Evolutionary conservation across 352 stramenopile species (phyloP), one percentile per base, ranked within the genome.

Genomic region (Pythium dissotocum): DNA sequence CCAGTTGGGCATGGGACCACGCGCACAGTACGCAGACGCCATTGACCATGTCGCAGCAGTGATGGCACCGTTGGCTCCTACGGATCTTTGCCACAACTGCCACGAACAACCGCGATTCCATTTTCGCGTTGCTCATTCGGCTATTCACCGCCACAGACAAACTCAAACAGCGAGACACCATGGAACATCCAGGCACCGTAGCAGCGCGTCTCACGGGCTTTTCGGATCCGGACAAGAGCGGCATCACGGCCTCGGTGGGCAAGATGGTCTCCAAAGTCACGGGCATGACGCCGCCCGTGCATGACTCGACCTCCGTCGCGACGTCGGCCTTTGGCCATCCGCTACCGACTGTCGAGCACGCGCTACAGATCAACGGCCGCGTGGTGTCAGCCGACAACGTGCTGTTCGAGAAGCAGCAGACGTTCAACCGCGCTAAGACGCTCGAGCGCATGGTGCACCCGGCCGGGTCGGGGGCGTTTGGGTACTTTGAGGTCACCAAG

Each of bases 391-490:
- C 73, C 1, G 71, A 77, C 55, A 57, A 56, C 58, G 55, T 49
- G 33, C 35, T 72, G 21, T 77, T 77, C 53, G 73, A 68, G 63
- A 77, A 75, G 63, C 73, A 79, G 63, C 73, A 79, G 61, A 77
- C 73, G 18, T 80, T 80, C 58, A 76, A 80, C 60, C 74, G 74
- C 33, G 71, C 68, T 28, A 76, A 76, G 64, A 80, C 59, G 33
- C 74, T 76, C 21, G 67, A 70, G 38, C 67, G 67, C 24, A 73
- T 73, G 67, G 67, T 70, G 46, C 67, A 73, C 51, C 67, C 67
- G 6, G 55, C 67, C 1, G 67, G 67, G 0, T 73, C 67, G 3
- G 67, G 67, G 8, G 61, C 67, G 24, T 73, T 67, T 46, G 67
- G 67, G 30, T 73, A 73, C 49, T 69, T 73, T 58, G 67, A 73